Evolutionary conservation across 202 grass and related monocot species (phyloP), one percentile per base, ranked within the genome.

Genomic region (Eragrostis tef): DNA sequence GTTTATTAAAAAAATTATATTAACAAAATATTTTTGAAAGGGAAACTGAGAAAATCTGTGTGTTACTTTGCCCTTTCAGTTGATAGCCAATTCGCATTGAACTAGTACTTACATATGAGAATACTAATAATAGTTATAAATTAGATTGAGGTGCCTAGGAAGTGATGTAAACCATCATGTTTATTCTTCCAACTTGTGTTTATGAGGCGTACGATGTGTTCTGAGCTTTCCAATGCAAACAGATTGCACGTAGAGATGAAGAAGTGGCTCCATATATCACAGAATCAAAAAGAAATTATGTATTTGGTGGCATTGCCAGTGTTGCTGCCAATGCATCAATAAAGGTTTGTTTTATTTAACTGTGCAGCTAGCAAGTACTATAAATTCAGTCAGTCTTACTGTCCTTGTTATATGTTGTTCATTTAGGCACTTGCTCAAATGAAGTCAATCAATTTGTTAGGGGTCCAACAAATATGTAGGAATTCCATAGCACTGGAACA

Each of bases 391-490:
- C 68, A 79, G 9, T 50, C 71, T 67, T 85, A 76, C 69, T 71
- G 81, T 65, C 58, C 17, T 84, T 78, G 13, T 72, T 81, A 24
- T 58, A 11, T 31, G 53, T 64, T 82, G 14, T 78, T 86, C 5
- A 39, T 78, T 71, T 75, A 97, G 94, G 95, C 92, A 73, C 86
- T 98, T 16, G 75, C 86, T 87, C 88, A 94, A 75, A 98, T 98
- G 86, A 98, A 88, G 83, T 98, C 92, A 63, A 93, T 98, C 75
- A 98, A 98, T 70, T 80, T 98, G 79, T 77, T 98, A 79, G 95
- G 95, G 39, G 95, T 98, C 47, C 95, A 98, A 75, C 95, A 98
- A 87, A 95, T 98, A 88, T 98, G 95, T 87, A 98, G 90, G 79
- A 98, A 98, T 73, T 94, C 88, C 19, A 88, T 94, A 84, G 95